Percentiles rank a stretch among this genome's conserved stretches.
These are phyloP conservation scores for Microdochium bolleyi DNA, from an alignment of 2,329 filamentous ascomycete species.

Conservation along the genomic window DNA sequence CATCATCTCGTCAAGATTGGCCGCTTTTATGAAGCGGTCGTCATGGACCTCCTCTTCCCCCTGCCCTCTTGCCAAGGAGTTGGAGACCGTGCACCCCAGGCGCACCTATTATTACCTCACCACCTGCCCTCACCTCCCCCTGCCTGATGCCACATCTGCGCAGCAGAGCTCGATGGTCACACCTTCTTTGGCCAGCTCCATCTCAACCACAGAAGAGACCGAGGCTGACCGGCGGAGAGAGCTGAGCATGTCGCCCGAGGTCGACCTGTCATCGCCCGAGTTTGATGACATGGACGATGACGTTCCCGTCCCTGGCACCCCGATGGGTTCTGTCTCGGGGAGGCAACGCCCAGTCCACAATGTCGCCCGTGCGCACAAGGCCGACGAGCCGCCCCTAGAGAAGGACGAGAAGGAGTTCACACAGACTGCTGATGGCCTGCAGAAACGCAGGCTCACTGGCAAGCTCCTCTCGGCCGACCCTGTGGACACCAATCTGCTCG, in stretches of 20 bases:
- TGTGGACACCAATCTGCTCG: slow-evolving; percentile 21
- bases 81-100: slow-evolving; percentile 85
- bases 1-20: slow-evolving; percentile 87
- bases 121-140: slow-evolving; percentile 73
- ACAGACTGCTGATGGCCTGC: slow-evolving; percentile 82
- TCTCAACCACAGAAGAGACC: slow-evolving; percentile 65
- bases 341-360: slow-evolving; percentile 24
- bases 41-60: slow-evolving; percentile 70
- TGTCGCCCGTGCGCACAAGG: slow-evolving; percentile 54
- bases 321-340: slow-evolving; percentile 45
- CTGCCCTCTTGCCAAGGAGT: slow-evolving; percentile 87
- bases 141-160: slow-evolving; percentile 47
- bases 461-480: slow-evolving; percentile 27
- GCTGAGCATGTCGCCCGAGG: slow-evolving; percentile 84
- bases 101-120: slow-evolving; percentile 96
- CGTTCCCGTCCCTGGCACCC: slow-evolving; percentile 48
- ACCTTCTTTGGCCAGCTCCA: slow-evolving; percentile 43
- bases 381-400: slow-evolving; percentile 82
- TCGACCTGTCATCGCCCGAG: slow-evolving; percentile 82
- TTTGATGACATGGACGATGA: slow-evolving; percentile 68
- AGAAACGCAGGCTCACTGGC: slow-evolving; percentile 51
- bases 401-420: slow-evolving; percentile 96
- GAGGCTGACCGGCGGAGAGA: slow-evolving; percentile 58
- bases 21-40: slow-evolving; percentile 80
- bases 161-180: neutral